Conservation (phyloP, 345 rosid species). For the Draba incana region DNA sequence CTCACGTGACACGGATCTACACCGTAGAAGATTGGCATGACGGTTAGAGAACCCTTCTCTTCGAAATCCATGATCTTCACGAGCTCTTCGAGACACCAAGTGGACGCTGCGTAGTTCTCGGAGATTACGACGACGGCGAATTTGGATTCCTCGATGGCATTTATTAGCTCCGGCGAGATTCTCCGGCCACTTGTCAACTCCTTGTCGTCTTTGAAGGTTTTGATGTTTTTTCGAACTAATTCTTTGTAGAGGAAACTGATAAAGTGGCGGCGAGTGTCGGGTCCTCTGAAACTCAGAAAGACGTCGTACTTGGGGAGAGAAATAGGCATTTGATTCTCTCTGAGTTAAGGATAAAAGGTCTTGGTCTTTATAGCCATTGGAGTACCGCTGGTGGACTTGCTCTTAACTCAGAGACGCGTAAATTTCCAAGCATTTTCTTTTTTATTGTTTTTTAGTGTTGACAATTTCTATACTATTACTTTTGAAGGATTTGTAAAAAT, state of each 20-base stretch:
- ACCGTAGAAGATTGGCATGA: conserved; percentile 39
- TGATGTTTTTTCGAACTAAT: conserved; percentile 7
- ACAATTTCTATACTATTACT: not conserved
- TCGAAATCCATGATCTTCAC: conserved; percentile 32
- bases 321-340: conserved; percentile 5
- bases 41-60: not conserved
- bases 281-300: conserved; percentile 44
- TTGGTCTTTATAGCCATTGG: not conserved
- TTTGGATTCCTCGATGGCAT: conserved; percentile 35
- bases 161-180: conserved; percentile 30
- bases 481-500: no score
- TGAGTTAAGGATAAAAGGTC: not conserved
- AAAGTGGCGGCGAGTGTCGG: conserved; percentile 37
- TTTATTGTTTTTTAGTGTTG: not conserved
- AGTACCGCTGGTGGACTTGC: not conserved
- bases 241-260: conserved; percentile 36
- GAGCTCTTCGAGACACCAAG: conserved; percentile 41
- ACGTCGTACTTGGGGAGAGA: conserved; percentile 21
- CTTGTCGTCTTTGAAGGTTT: conserved; percentile 37
- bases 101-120: conserved; percentile 28
- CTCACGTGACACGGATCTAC: conserved; percentile 33
- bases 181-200: conserved; percentile 25
- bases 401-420: not conserved
- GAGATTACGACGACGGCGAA: conserved; percentile 40
- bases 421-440: conserved; percentile 3